A percentile compares a stretch with the other conserved stretches of the same genome.
phyloP scores from a whole-genome alignment of 805 yeast species.

The Blastobotrys robertii region DNA sequence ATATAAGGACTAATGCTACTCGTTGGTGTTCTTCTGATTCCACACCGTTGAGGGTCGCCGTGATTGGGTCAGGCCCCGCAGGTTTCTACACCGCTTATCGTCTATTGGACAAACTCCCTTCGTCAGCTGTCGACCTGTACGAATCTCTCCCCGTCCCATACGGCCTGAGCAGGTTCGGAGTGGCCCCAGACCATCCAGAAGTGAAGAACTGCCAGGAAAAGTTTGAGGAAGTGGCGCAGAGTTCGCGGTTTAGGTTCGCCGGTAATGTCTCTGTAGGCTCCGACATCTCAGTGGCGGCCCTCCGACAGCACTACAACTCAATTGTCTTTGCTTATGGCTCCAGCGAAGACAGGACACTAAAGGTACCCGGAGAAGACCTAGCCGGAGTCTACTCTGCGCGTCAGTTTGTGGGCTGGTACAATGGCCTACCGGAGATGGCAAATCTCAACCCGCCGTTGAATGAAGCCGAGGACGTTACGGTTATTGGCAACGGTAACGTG shows the following conservation, averaged over 20 bases:
- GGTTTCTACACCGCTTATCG: conserved; percentile 85
- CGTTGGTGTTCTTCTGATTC: too few species aligned
- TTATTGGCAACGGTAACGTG: conserved; percentile 96
- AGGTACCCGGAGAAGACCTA: conserved; percentile 47
- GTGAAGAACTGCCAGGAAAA: conserved; percentile 68
- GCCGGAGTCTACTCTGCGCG: conserved; percentile 72
- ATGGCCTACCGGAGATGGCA: conserved; percentile 65
- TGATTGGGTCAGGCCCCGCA: conserved; percentile 94
- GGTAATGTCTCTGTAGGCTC: conserved; percentile 69
- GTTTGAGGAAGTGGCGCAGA: conserved; percentile 41
- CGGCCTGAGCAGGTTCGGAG: conserved; percentile 88
- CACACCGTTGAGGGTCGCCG: conserved; percentile 39
- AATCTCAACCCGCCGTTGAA: conserved; percentile 48
- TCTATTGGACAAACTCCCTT: conserved; percentile 42
- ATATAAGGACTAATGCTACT: too few species aligned
- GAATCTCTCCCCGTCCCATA: conserved; percentile 84
- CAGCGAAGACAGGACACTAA: conserved; percentile 40
- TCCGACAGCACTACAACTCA: conserved; percentile 54
- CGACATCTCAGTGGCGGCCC: conserved; percentile 41
- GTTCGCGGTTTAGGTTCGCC: conserved; percentile 41
- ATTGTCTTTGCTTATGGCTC: conserved; percentile 78
- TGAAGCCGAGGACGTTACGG: conserved; percentile 53
- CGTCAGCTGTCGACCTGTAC: conserved; percentile 55
- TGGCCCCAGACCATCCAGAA: conserved; percentile 99
- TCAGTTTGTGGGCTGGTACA: conserved; percentile 92